Conservation (phyloP, 441 rosid species). For the Erysimum pusillum region DNA sequence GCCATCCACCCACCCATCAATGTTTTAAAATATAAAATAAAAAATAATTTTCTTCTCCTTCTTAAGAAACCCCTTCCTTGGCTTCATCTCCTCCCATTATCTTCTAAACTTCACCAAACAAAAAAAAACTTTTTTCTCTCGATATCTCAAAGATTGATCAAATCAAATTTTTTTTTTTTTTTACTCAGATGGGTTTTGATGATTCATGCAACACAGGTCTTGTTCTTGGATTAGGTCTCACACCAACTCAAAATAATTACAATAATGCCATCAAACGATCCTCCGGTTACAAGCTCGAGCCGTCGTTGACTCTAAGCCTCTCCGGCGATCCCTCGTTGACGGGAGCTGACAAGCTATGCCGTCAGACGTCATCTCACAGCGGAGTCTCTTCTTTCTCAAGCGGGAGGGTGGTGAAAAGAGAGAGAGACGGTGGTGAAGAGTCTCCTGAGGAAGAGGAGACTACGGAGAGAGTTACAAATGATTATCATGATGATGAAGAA, state of each 20-base stretch:
- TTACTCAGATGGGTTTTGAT: constrained; percentile 63
- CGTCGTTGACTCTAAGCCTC: constrained; percentile 73
- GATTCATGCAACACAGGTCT: constrained; percentile 73
- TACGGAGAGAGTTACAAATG: constrained; percentile 40
- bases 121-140: constrained; percentile 29
- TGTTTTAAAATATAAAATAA: not conserved
- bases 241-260: constrained; percentile 44
- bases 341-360: constrained; percentile 50
- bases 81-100: constrained; percentile 46
- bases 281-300: constrained; percentile 48
- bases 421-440: constrained; percentile 66
- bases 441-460: constrained; percentile 53
- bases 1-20: constrained; percentile 67
- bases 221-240: constrained; percentile 76
- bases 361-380: constrained; percentile 71
- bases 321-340: constrained; percentile 51
- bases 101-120: constrained; percentile 40
- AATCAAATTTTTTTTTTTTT: not conserved
- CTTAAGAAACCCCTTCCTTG: constrained; percentile 50
- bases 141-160: constrained; percentile 6
- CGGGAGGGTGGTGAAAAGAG: constrained; percentile 74
- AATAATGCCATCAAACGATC: constrained; percentile 44
- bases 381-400: constrained; percentile 86
- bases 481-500: constrained; percentile 69
- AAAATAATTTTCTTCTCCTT: constrained; percentile 49